Base-by-base conservation (phyloP, 2,329 filamentous ascomycete species). In the Neopestalotiopsis clavispora region DNA sequence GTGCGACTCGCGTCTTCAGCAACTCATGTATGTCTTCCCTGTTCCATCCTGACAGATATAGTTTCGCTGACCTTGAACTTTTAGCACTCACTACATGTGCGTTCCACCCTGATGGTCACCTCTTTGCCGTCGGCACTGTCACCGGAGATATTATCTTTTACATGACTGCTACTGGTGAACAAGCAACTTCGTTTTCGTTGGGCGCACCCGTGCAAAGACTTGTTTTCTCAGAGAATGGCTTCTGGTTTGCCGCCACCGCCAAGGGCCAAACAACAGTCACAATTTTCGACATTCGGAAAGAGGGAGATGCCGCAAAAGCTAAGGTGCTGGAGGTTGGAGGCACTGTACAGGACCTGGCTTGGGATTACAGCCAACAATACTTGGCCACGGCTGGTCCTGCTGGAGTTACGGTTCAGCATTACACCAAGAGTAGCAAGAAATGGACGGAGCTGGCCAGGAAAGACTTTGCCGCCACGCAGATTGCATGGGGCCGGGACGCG, bases 341-440 rank as follows among this genome's bases (percentile, higher is more conserved):
- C 71, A 86, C 89, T n/a, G 89, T 97, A 62, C 88, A 92, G 70
- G 90, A 88, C 56, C 86, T 98, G 72, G 86, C 87, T 63, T 99
- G 95, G 95, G 96, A 99, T 78, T 98, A 97, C 84, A 96, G 93
- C 6, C 95, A 95, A 58, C 95, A 98, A 81, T 99, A 93, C 83
- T 85, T 99, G 66, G 93, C 95, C 32, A 92, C 92, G 13, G 93
- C 90, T 4, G 95, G 95, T 6, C 87, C 91, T 4, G 90, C 91
- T 59, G 94, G 94, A 34, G 84, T 98, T 61, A 93, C 92, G 4
- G 93, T 99, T 56, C 94, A 96, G 80, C 92, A 97, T 76, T 99
- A 97, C 81, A 87, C 89, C 71, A 99, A 98, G 86, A 85, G 90
- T 66, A 87, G 89, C 71, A 99, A 97, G 87, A 86, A 88, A 69